Conservation (phyloP, 2,329 filamentous ascomycete genomes). For the Cladophialophora yegresii region DNA sequence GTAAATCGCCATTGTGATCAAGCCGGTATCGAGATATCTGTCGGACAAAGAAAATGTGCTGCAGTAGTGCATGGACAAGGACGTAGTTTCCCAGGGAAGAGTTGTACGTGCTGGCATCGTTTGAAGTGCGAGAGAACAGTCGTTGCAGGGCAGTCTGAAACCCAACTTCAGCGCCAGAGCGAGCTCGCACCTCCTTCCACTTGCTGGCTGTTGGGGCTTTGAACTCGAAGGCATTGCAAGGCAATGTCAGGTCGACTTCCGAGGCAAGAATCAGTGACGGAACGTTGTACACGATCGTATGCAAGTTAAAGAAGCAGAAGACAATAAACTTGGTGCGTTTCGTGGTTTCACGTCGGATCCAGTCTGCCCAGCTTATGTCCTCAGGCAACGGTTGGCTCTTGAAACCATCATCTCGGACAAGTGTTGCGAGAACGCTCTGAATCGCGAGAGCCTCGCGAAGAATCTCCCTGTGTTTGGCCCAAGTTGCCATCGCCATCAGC, state of each 20-base stretch:
- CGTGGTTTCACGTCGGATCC: slow-evolving; percentile 43
- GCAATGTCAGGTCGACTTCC: slow-evolving; percentile 44
- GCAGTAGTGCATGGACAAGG: slow-evolving; percentile 69
- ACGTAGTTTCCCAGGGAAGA: slow-evolving; percentile 68
- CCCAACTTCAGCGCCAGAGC: slow-evolving; percentile 39
- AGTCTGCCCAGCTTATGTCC: slow-evolving; percentile 40
- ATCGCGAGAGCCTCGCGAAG: slow-evolving; percentile 37
- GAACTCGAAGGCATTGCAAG: slow-evolving; percentile 45
- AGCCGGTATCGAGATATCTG: slow-evolving; percentile 39
- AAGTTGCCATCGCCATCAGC: slow-evolving; percentile 38
- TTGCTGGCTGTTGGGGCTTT: slow-evolving; percentile 40
- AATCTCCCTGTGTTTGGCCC: slow-evolving; percentile 37
- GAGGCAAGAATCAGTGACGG: slow-evolving; percentile 44
- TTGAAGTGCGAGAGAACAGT: slow-evolving; percentile 29
- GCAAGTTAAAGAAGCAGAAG: slow-evolving; percentile 45
- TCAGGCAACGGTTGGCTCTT: slow-evolving; percentile 21
- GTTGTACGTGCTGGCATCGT: slow-evolving; percentile 32
- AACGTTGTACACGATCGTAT: slow-evolving; percentile 45
- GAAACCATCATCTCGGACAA: slow-evolving; percentile 37
- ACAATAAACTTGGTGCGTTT: slow-evolving; percentile 44
- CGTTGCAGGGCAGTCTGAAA: slow-evolving; percentile 42
- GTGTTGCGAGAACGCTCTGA: slow-evolving; percentile 36
- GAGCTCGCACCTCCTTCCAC: slow-evolving; percentile 41
- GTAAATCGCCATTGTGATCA: slow-evolving; percentile 40
- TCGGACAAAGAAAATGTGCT: slow-evolving; percentile 70